Evolutionary conservation across 148 eudicot species (phyloP).

Genomic region (Hydrangea macrophylla): DNA sequence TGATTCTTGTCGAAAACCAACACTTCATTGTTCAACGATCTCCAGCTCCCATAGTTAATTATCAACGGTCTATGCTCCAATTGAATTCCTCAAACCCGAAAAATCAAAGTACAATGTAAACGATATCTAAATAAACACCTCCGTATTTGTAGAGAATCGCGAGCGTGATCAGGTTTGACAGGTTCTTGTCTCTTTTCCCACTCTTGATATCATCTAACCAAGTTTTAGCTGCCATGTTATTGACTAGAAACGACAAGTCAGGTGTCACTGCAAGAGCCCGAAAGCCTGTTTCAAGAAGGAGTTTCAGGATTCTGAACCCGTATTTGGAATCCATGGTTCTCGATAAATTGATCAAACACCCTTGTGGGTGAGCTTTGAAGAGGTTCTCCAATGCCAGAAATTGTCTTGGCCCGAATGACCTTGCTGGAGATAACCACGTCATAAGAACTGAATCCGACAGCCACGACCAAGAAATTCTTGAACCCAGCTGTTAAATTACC

Average conservation of each 20-base stretch:
- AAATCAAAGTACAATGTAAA: conserved; percentile 48
- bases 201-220: conserved; percentile 54
- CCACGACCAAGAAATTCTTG: conserved; percentile 21
- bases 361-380: conserved; percentile 49
- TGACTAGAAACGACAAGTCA: conserved; percentile 37
- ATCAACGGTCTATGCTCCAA: conserved; percentile 55
- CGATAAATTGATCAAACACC: conserved; percentile 61
- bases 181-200: conserved; percentile 54
- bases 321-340: conserved; percentile 47
- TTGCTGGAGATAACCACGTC: conserved; percentile 60
- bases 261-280: conserved; percentile 33
- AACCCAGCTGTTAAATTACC: conserved; percentile 25
- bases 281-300: conserved; percentile 34
- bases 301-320: conserved; percentile 38
- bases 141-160: conserved; percentile 72
- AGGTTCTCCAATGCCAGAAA: conserved; percentile 46
- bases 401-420: conserved; percentile 42
- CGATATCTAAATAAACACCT: conserved; percentile 65
- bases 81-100: conserved; percentile 46
- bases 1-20: conserved; percentile 65
- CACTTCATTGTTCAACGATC: conserved; percentile 61
- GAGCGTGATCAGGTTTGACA: conserved; percentile 62
- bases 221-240: conserved; percentile 47
- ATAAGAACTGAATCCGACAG: conserved; percentile 48
- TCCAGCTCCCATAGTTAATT: conserved; percentile 38